These are phyloP conservation scores for Erythrophleum ivorense DNA, from an alignment of 331 rosid genomes.

Conservation along the genomic window DNA sequence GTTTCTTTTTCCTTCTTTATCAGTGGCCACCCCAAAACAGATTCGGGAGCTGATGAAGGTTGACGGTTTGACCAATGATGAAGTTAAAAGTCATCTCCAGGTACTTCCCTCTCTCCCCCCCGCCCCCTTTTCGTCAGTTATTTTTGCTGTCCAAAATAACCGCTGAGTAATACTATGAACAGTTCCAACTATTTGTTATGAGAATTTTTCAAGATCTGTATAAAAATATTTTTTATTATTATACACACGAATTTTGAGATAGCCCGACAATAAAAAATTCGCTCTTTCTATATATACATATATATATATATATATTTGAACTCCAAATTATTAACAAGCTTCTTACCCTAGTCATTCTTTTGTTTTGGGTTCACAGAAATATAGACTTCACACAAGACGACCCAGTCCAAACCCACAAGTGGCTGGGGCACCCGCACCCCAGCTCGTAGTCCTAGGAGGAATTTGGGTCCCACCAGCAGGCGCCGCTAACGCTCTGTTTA, in stretches of 20 bases:
- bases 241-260: too few relatives aligned
- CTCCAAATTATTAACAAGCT: too few relatives aligned
- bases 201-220: too few relatives aligned
- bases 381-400: conserved; percentile 93
- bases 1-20: conserved; percentile 1
- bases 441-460: conserved; percentile 83
- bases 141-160: not conserved
- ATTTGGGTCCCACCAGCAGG: conserved; percentile 96
- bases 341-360: too few relatives aligned
- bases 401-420: conserved; percentile 86
- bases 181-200: not conserved
- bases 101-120: conserved; percentile 44
- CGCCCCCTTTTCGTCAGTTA: not conserved
- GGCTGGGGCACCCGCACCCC: conserved; percentile 66
- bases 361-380: conserved; percentile 61
- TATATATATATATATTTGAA: too few relatives aligned
- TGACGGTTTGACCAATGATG: conserved; percentile 99
- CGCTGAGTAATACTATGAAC: not conserved
- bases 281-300: too few relatives aligned
- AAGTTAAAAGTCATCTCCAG: conserved; percentile 99
- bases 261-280: too few relatives aligned
- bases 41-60: conserved; percentile 99
- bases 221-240: too few relatives aligned
- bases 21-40: conserved; percentile 98
- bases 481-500: conserved; percentile 58